A percentile compares a stretch with the other conserved stretches of the same genome.
Conservation (phyloP, 305 asterid genomes). For the Fraxinus baroniana region DNA sequence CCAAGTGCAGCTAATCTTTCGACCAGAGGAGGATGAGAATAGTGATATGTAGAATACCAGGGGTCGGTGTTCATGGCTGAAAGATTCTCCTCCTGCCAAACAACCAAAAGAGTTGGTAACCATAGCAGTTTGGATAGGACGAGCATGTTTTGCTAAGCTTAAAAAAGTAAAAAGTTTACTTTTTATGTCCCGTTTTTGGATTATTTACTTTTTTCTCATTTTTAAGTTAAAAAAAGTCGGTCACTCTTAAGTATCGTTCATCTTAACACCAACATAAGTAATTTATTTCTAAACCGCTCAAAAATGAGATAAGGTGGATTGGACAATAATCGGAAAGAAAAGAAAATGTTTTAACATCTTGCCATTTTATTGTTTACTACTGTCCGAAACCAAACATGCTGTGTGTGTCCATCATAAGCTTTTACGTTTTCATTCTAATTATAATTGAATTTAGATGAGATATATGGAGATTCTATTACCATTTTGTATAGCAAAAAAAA, state of each 20-base stretch:
- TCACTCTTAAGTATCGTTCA: not conserved
- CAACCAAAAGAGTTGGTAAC: not conserved
- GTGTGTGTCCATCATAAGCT: not conserved
- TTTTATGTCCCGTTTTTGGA: not conserved
- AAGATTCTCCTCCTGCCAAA: slow-evolving; percentile 82
- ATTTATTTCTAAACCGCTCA: not conserved
- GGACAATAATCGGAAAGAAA: not conserved
- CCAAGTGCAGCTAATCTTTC: slow-evolving; percentile 93
- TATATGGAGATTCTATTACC: not conserved
- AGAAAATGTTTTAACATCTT: not conserved
- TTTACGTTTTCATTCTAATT: not conserved
- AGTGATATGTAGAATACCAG: slow-evolving; percentile 97
- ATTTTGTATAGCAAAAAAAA: not conserved
- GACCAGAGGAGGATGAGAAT: slow-evolving; percentile 97
- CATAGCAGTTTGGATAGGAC: not conserved
- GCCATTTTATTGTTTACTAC: not conserved
- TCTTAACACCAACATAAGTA: not conserved
- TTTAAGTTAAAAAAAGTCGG: not conserved
- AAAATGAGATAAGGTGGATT: not conserved
- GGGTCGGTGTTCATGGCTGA: slow-evolving; percentile 95
- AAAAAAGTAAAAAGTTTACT: not conserved
- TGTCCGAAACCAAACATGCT: not conserved
- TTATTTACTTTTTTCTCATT: not conserved
- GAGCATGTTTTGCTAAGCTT: not conserved
- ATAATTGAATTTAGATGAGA: not conserved